Evolutionary conservation across 257 asterid genomes (phyloP), one percentile per base, ranked within the genome.

Genomic region (Echites panduratus): DNA sequence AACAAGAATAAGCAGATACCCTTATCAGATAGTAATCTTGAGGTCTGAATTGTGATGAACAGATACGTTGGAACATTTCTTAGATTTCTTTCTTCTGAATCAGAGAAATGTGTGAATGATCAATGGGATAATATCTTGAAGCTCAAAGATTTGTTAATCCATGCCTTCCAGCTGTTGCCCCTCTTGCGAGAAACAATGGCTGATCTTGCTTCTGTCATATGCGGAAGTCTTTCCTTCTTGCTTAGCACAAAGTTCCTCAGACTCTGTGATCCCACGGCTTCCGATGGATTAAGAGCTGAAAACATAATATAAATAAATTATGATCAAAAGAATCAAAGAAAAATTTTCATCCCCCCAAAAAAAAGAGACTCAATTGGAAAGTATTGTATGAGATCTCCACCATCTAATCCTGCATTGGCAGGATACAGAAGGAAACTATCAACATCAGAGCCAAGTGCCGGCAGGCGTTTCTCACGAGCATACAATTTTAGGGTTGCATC

Each of bases 391-490:
- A 32, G 62, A 9, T 54, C 1, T 58, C 2, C 75, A 87, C 95
- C 90, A 52, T 80, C 76, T 26, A 63, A 79, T 44, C 76, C 88
- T 41, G 81, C 84, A 73, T 63, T 77, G 59, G 84, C 78, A 5
- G 91, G 80, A 76, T 82, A 85, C n/a, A 90, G 87, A 40, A 76
- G 44, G 87, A 85, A 84, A 24, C 44, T 47, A 8, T 47, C 35
- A 61, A 24, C 41, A 27, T 87, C 79, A 24, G 87, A 82, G 53
- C 82, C 84, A 35, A 88, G 90, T 61, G 78, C 0, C 0, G 97
- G 97, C 40, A 88, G 90, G 26, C 97, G 75, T n/a, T 88, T 83
- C 78, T 88, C 76, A 0, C 88, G 84, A 7, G 75, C 80, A 58
- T 88, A 89, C 24, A 76, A 2, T 61, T 84, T 87, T 2, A 90